Percentiles rank a stretch among this genome's conserved stretches.
Evolutionary conservation across 306 rosid genomes (phyloP).

Genomic region (Vigna nakashimae): DNA sequence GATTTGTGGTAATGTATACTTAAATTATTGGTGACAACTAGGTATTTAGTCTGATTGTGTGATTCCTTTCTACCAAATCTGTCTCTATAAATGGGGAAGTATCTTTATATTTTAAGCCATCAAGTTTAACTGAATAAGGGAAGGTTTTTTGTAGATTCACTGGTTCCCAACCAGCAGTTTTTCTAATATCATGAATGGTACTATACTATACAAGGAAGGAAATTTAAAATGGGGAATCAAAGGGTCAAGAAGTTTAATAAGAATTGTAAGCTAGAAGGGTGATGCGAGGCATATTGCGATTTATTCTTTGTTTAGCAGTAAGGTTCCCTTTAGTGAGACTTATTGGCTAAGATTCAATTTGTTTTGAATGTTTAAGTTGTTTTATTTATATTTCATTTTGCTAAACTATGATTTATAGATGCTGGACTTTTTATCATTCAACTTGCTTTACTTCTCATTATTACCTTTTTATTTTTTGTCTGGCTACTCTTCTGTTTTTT

Average conservation of each 20-base stretch:
- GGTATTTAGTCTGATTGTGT: neutral
- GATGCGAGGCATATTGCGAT: neutral
- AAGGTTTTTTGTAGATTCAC: neutral
- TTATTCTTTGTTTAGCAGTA: neutral
- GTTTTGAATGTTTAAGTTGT: constrained; percentile 2
- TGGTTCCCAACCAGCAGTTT: neutral
- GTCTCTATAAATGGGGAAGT: neutral
- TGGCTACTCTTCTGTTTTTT: constrained; percentile 5
- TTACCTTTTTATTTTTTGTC: neutral
- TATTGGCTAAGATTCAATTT: constrained; percentile 3
- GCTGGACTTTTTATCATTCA: constrained; percentile 12
- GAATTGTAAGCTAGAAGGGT: neutral
- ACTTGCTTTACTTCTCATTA: constrained; percentile 17
- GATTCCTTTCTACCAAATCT: neutral
- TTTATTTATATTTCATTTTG: constrained; percentile 1
- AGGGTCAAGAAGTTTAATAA: neutral
- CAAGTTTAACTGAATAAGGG: constrained; percentile 3
- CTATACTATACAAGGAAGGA: neutral
- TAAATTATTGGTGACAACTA: neutral
- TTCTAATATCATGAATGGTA: neutral
- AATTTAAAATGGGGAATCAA: neutral
- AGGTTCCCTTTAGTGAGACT: constrained; percentile 10
- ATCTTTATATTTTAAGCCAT: neutral
- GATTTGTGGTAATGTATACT: neutral
- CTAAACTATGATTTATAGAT: constrained; percentile 20